Evolutionary conservation across 2,329 filamentous ascomycete genomes (phyloP).

Genomic region (Colletotrichum lini): DNA sequence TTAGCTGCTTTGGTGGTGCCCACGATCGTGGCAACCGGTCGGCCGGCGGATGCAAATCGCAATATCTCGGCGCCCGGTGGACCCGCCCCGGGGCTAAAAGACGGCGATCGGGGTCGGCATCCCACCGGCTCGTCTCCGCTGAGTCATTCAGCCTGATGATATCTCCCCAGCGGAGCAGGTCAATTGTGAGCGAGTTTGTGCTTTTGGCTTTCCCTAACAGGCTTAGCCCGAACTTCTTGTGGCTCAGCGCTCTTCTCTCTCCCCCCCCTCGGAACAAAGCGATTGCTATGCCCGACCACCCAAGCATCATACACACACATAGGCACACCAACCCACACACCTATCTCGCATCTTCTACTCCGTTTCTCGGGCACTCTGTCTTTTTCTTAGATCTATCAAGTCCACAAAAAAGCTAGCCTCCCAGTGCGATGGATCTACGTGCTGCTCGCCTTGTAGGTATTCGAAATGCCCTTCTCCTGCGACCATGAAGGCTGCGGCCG

Average conservation of each 20-base stretch:
- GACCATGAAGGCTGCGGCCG: slow-evolving; percentile 37
- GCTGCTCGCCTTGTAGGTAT: slow-evolving; percentile 7
- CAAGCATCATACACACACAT: neutral
- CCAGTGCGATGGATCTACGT: slow-evolving; percentile 28
- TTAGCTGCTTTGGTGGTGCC: no score
- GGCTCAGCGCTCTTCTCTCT: neutral
- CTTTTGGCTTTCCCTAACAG: slow-evolving; percentile 1
- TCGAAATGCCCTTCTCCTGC: slow-evolving; percentile 33
- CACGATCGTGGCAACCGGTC: neutral
- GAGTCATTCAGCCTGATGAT: slow-evolving; percentile 15
- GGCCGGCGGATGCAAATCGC: neutral
- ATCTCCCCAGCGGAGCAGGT: neutral
- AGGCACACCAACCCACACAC: neutral
- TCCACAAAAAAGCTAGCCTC: no score
- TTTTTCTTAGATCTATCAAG: neutral
- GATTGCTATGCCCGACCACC: slow-evolving; percentile 30
- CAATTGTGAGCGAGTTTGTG: slow-evolving; percentile 13
- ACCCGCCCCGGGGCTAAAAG: slow-evolving; percentile 1
- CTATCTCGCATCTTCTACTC: slow-evolving; percentile 1
- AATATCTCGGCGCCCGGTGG: slow-evolving; percentile 17
- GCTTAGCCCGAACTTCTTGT: slow-evolving; percentile 13
- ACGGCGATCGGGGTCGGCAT: slow-evolving; percentile 17
- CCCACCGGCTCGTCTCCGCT: slow-evolving; percentile 13
- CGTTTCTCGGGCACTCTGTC: no score
- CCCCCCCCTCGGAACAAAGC: neutral